Evolutionary conservation across 2,329 filamentous ascomycete genomes (phyloP).

Genomic region (Metarhizium anisopliae): DNA sequence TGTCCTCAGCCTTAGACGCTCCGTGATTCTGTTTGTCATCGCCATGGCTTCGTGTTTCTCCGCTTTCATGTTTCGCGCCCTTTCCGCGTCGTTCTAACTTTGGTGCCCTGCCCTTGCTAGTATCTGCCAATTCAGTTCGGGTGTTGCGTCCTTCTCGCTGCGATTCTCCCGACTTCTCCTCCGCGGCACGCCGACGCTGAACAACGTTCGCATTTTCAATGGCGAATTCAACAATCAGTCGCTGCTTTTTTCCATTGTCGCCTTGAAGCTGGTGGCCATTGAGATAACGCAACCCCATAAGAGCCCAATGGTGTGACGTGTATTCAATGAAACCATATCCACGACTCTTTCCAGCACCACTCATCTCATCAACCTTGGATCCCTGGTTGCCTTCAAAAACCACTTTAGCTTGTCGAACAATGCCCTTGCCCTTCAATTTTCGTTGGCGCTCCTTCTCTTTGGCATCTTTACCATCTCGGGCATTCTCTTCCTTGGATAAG

Average conservation of each 20-base stretch:
- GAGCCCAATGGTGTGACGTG: slow-evolving; percentile 80
- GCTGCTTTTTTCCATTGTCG: slow-evolving; percentile 68
- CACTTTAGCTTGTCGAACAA: slow-evolving; percentile 89
- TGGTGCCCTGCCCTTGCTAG: not conserved
- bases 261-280: slow-evolving; percentile 64
- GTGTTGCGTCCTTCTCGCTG: slow-evolving; percentile 20
- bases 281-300: slow-evolving; percentile 91
- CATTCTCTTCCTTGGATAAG: slow-evolving; percentile 82
- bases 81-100: not conserved
- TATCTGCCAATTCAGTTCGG: slow-evolving; percentile 16
- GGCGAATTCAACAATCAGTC: slow-evolving; percentile 91
- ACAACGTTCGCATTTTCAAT: slow-evolving; percentile 98
- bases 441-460: slow-evolving; percentile 70
- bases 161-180: slow-evolving; percentile 24
- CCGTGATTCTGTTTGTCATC: slow-evolving; percentile 15
- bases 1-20: slow-evolving; percentile 26
- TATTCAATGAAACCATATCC: slow-evolving; percentile 99
- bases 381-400: slow-evolving; percentile 86
- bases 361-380: slow-evolving; percentile 69
- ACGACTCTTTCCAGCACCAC: slow-evolving; percentile 71
- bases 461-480: slow-evolving; percentile 71
- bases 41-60: slow-evolving; percentile 18
- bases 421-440: slow-evolving; percentile 71
- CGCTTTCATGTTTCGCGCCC: not conserved
- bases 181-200: slow-evolving; percentile 49